Percentiles rank a stretch among this genome's conserved stretches.
These are phyloP conservation scores for Pseudogymnoascus sp. DNA, from an alignment of 2,329 filamentous ascomycete species.

Conservation along the genomic window DNA sequence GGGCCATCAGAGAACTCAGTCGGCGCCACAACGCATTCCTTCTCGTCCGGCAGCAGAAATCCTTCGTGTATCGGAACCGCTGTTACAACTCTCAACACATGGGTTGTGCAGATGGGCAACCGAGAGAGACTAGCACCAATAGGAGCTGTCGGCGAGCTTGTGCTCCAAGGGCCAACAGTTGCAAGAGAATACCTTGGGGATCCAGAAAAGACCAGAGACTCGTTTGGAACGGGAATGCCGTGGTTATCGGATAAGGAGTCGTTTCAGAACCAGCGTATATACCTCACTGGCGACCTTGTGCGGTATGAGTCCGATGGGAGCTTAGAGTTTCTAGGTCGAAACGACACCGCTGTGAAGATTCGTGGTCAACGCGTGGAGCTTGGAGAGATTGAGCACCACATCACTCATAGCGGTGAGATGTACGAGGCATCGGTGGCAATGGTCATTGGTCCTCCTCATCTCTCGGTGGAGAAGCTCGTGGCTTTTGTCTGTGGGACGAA, in stretches of 20 bases:
- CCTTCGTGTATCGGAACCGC: background rate
- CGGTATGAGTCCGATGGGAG: constrained; percentile 47
- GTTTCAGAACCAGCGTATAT: constrained; percentile 15
- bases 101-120: constrained; percentile 33
- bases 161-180: constrained; percentile 30
- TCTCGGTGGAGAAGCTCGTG: background rate
- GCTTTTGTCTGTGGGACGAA: background rate
- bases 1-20: constrained; percentile 14
- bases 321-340: constrained; percentile 53
- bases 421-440: background rate
- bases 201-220: constrained; percentile 26
- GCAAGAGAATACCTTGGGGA: constrained; percentile 33
- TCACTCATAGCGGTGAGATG: background rate
- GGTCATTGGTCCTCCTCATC: background rate
- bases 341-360: constrained; percentile 57
- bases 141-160: constrained; percentile 30
- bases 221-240: constrained; percentile 28
- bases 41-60: background rate
- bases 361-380: constrained; percentile 57
- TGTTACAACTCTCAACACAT: constrained; percentile 17
- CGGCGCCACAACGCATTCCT: background rate
- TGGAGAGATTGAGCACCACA: constrained; percentile 41
- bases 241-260: constrained; percentile 17
- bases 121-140: constrained; percentile 27
- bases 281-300: constrained; percentile 27